Conservation (phyloP, 768 basidiomycete species). For the Kwoniella sp. region DNA sequence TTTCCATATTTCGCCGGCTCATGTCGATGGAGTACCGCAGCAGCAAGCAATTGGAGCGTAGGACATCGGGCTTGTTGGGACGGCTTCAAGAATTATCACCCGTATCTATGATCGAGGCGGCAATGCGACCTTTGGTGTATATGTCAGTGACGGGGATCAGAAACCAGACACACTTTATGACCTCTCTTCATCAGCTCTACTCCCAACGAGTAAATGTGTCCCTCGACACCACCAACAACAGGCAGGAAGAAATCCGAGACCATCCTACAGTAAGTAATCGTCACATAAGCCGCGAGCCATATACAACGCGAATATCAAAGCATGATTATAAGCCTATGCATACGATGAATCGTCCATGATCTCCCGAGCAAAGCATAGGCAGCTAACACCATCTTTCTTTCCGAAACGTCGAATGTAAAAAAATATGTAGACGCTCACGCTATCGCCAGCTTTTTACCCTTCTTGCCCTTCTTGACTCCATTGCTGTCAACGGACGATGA, state of each 20-base stretch:
- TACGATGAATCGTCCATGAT: conserved; percentile 6
- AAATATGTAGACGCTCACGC: conserved; percentile 36
- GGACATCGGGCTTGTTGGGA: no score
- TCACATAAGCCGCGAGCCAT: conserved; percentile 26
- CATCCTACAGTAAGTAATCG: conserved; percentile 65
- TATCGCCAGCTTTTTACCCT: conserved; percentile 33
- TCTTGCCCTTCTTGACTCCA: conserved; percentile 14
- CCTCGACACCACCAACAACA: conserved; percentile 91
- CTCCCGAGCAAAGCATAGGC: conserved; percentile 11
- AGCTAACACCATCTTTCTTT: no score
- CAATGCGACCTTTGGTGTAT: no score
- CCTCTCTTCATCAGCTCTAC: conserved; percentile 77
- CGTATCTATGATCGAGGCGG: no score
- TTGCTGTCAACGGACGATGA: not conserved
- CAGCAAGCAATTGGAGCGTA: no score
- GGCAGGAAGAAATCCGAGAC: conserved; percentile 97
- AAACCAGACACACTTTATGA: conserved; percentile 72
- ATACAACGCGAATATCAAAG: not conserved
- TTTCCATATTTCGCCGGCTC: no score
- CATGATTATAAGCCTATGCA: conserved; percentile 19
- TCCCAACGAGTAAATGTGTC: conserved; percentile 89
- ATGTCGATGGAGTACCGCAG: no score
- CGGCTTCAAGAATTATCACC: no score
- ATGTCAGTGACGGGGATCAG: no score
- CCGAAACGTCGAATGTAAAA: no score